phyloP scores from a whole-genome alignment of 2,329 filamentous ascomycete species.

The Aureobasidium subglaciale region DNA sequence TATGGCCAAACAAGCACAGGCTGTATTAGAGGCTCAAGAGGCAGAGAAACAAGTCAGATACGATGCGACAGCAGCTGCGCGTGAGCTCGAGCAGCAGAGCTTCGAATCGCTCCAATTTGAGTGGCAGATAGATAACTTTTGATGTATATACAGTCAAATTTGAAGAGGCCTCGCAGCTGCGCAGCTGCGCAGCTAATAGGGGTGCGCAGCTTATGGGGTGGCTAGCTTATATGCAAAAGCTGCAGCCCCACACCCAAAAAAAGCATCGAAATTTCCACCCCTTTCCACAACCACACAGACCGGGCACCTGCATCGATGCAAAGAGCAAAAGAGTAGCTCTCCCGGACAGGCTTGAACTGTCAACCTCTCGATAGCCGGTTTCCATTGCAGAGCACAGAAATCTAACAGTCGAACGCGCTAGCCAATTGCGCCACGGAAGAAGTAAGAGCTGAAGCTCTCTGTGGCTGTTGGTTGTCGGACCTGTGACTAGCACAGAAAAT shows the following conservation, averaged over 20 bases:
- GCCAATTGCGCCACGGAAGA: conserved; percentile 14
- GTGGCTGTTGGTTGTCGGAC: not conserved
- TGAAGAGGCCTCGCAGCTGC: not conserved
- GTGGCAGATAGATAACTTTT: conserved; percentile 3
- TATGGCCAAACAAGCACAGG: not conserved
- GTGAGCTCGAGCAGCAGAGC: too few species aligned
- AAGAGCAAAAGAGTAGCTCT: not conserved
- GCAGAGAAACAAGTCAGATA: not conserved
- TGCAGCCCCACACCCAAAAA: too few species aligned
- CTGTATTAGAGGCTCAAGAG: not conserved
- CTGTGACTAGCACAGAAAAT: too few species aligned
- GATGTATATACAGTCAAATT: conserved; percentile 6
- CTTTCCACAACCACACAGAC: not conserved
- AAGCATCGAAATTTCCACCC: not conserved
- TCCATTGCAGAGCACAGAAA: not conserved
- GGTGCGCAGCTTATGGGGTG: not conserved
- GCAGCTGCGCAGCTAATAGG: not conserved
- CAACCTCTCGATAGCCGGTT: conserved; percentile 8
- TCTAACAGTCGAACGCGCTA: conserved; percentile 14
- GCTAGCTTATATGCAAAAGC: too few species aligned
- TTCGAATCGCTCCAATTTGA: too few species aligned
- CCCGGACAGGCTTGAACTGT: conserved; percentile 12
- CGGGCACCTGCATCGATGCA: not conserved
- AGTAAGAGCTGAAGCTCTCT: not conserved
- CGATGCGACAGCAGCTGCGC: not conserved